Base-by-base conservation (phyloP, 2,329 filamentous ascomycete genomes). In the Zymoseptoria crescenta region DNA sequence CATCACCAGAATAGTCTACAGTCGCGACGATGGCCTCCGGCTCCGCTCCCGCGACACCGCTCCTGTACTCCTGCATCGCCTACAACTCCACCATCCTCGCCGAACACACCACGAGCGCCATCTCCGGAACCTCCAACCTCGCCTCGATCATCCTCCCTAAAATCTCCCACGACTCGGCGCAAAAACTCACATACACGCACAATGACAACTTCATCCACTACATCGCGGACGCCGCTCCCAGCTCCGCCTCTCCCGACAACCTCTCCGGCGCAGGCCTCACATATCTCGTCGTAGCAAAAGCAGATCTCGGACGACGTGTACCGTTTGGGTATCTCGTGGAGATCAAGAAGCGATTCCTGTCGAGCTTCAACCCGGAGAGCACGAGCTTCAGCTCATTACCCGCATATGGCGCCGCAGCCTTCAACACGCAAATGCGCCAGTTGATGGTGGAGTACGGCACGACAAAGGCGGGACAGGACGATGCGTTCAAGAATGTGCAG, bases 131-230 rank as follows among this genome's bases (percentile, higher is more conserved):
- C 59, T 91, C 91, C 4, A 91, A 88, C 10, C 88, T 97, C 68
- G 91, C 93, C 66, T 94, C 91, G 51, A 81, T 96, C 68, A 91
- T 99, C 78, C 90, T 99, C 51, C 94, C 95, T 59, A 96, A 96
- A 75, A 96, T 99, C 80, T 81, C 83, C 58, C 94, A 99, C 78
- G 77, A 80, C 64, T 79, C 82, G 29, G 81, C 91, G 0, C 86
- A 96, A 72, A 96, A 96, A 77, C 84, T 96, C 65, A 97, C 93
- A 57, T 96, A 96, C 79, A 69, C 67, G 27, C 91, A 96, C 75
- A 89, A 91, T 76, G 81, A 87, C 61, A 87, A 95, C 74, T 91
- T 94, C 80, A 94, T 97, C 75, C 93, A 99, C 81, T 96, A 96
- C 80, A 88, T 97, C 72, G 84, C 92, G 70, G 89, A 94, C 72